Conservation (phyloP, 2,329 filamentous ascomycete genomes). For the Didymellaceae sp. region DNA sequence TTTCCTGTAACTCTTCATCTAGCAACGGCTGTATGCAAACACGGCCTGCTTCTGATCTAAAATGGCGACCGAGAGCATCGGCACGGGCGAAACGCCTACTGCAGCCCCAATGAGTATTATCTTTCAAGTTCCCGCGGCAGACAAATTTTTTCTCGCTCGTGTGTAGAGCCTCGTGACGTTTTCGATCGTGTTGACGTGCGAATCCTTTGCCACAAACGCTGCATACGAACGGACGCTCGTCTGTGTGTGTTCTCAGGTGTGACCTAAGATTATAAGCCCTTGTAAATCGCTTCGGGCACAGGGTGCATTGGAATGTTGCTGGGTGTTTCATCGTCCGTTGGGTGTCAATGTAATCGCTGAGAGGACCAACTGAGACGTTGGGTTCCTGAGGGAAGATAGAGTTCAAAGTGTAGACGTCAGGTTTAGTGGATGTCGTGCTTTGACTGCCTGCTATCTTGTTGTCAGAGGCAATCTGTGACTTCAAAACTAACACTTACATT, state of each 20-base stretch:
- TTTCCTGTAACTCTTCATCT: slow-evolving; percentile 89
- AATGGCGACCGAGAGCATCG: slow-evolving; percentile 92
- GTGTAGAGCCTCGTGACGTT: slow-evolving; percentile 94
- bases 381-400: too few species aligned
- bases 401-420: too few species aligned
- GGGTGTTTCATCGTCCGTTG: slow-evolving; percentile 78
- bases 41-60: slow-evolving; percentile 91
- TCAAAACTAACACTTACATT: too few species aligned
- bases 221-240: slow-evolving; percentile 96
- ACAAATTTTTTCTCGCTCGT: slow-evolving; percentile 99
- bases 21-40: slow-evolving; percentile 97
- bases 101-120: slow-evolving; percentile 87
- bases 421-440: too few species aligned
- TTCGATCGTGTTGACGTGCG: slow-evolving; percentile 94
- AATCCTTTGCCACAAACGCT: slow-evolving; percentile 97
- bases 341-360: background rate
- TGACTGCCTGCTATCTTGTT: too few species aligned
- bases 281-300: slow-evolving; percentile 96
- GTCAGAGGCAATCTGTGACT: too few species aligned
- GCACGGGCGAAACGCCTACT: slow-evolving; percentile 91
- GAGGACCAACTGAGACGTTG: too few species aligned
- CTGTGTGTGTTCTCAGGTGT: slow-evolving; percentile 93
- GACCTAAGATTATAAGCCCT: slow-evolving; percentile 95
- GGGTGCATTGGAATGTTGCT: slow-evolving; percentile 90
- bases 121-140: slow-evolving; percentile 88